phyloP scores from a whole-genome alignment of 805 yeast species.

The Candida ovalis region DNA sequence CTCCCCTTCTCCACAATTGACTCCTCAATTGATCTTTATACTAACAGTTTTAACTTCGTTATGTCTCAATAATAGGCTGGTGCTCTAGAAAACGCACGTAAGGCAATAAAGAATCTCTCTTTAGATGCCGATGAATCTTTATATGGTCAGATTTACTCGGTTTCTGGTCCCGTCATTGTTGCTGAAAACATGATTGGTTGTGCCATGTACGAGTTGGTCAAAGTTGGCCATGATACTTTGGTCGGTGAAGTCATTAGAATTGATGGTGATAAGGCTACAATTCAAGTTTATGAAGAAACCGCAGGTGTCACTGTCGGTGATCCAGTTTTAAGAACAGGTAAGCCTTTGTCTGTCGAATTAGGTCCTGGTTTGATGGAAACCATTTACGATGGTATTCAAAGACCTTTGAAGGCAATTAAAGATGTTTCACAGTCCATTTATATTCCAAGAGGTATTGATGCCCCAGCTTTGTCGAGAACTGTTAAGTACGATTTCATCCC shows the following conservation, averaged over 20 bases:
- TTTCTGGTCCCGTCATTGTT: constrained; percentile 95
- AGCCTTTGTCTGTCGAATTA: constrained; percentile 97
- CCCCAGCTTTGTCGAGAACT: constrained; percentile 88
- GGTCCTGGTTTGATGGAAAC: constrained; percentile 99
- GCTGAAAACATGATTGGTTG: constrained; percentile 99
- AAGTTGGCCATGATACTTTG: constrained; percentile 93
- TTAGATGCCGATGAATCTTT: constrained; percentile 72
- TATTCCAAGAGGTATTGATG: constrained; percentile 98
- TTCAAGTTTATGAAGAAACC: constrained; percentile 98
- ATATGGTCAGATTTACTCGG: constrained; percentile 88
- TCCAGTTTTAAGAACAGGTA: constrained; percentile 96
- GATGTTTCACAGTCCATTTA: constrained; percentile 87
- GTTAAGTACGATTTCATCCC: constrained; percentile 86
- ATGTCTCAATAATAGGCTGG: no score
- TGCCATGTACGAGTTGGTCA: constrained; percentile 99
- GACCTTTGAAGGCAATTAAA: constrained; percentile 93
- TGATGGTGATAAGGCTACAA: constrained; percentile 93
- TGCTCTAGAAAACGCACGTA: constrained; percentile 95
- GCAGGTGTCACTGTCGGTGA: constrained; percentile 99
- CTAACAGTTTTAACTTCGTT: neutral
- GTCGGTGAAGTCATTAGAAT: constrained; percentile 99
- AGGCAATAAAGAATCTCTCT: constrained; percentile 81
- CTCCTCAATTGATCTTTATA: neutral
- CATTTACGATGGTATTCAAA: constrained; percentile 98
- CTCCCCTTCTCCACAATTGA: neutral